Percentiles rank a stretch among this genome's conserved stretches.
These are phyloP conservation scores for Dunaliella primolecta DNA, from an alignment of 139 green algal species.

Conservation along the genomic window DNA sequence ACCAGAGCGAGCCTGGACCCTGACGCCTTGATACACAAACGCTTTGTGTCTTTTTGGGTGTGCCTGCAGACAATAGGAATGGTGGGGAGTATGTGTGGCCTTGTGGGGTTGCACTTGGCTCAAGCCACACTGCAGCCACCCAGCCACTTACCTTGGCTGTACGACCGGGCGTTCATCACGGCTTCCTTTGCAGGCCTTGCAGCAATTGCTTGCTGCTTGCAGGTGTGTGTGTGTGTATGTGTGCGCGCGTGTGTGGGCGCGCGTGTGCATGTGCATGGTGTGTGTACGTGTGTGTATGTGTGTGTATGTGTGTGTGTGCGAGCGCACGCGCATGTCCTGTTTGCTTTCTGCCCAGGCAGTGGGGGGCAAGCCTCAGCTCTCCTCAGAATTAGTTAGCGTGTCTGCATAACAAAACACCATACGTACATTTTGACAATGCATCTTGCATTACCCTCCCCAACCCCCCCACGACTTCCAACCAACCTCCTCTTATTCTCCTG, in stretches of 20 bases:
- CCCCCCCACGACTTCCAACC: no score
- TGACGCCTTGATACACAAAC: no score
- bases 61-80: not conserved
- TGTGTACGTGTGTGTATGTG: not conserved
- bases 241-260: not conserved
- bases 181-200: slow-evolving; percentile 49
- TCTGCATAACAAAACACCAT: no score
- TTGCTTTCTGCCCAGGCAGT: no score
- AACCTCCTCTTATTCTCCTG: no score
- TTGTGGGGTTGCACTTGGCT: slow-evolving; percentile 29
- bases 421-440: no score
- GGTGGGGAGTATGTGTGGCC: not conserved
- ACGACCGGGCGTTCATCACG: slow-evolving; percentile 54
- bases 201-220: not conserved
- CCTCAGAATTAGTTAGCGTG: no score
- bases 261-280: not conserved
- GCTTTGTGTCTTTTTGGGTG: no score
- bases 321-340: no score
- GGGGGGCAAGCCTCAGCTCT: no score
- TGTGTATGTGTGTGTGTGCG: not conserved
- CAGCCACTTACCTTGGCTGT: slow-evolving; percentile 47
- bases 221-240: not conserved
- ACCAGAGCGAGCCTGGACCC: no score
- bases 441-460: no score
- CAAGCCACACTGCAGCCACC: slow-evolving; percentile 37